Evolutionary conservation across 257 asterid species (phyloP), one percentile per base, ranked within the genome.

Genomic region (Jacaranda copaia): DNA sequence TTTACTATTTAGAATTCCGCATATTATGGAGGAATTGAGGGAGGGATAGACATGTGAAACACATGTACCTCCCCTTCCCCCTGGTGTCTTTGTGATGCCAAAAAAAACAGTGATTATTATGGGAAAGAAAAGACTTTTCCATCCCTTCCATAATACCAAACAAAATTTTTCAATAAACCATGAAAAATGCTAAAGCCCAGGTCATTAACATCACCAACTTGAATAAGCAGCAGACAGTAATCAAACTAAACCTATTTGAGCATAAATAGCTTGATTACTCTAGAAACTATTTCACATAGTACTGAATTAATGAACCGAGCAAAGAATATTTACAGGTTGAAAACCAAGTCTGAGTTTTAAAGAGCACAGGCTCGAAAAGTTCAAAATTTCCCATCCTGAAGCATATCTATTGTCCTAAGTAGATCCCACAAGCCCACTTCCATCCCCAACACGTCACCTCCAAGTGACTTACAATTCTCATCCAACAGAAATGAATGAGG

Each of bases 331-430:
- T 25, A 25, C 32, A 25, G 2, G 32, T 2, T 25, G 63, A 20
- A 35, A 66, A 63, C 4, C n/a, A 11, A 16, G 19, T 40, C 10
- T 57, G 20, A 49, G 64, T 70, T 32, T 6, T 61, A 55, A 57
- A 53, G 68, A 8, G 46, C 75, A 65, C 63, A 45, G 11, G 18
- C 72, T 56, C 61, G 19, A 60, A 25, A 35, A 52, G 51, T 25
- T 25, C 32, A 46, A 55, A 53, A 25, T 19, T 61, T 45, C 48
- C 35, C 57, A 49, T 25, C 14, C 40, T 20, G 52, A 16, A 68
- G 60, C 60, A 16, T 59, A 36, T 45, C 32, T 25, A 25, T 25
- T 25, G 32, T 25, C 32, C 32, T 25, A 2, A 25, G 32, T 25
- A 25, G 32, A 25, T 25, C 32, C 32, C 32, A 25, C 32, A 25